Percentiles rank a stretch among this genome's conserved stretches.
Conservation (phyloP, 23 red algal species). For the Gracilariopsis chorda region DNA sequence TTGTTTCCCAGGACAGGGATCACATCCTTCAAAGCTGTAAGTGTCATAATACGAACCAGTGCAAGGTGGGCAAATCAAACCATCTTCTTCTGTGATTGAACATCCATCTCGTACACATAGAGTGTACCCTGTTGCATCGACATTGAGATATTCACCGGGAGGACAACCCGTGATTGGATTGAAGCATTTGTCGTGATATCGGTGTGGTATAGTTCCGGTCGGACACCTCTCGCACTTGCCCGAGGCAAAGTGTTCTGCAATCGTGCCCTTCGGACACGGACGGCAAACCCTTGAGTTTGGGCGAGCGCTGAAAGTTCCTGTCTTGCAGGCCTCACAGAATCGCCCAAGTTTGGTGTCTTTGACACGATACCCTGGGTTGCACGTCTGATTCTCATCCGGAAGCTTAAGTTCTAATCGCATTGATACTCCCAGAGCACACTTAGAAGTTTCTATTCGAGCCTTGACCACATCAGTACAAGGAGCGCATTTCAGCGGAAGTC, state of each 20-base stretch:
- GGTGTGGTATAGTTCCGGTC: not conserved
- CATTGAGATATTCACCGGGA: not conserved
- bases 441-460: not conserved
- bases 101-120: not conserved
- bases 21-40: not conserved
- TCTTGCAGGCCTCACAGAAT: not conserved
- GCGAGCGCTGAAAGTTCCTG: not conserved
- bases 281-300: not conserved
- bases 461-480: not conserved
- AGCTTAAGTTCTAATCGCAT: too few relatives aligned
- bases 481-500: not conserved
- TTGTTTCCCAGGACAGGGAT: not conserved
- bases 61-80: not conserved
- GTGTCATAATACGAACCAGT: not conserved
- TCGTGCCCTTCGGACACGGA: not conserved
- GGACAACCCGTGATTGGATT: not conserved
- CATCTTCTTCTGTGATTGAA: not conserved
- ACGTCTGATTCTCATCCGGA: not conserved
- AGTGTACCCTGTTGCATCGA: not conserved
- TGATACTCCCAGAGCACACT: not conserved
- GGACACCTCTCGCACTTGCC: not conserved
- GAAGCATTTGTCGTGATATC: not conserved
- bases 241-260: not conserved
- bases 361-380: not conserved
- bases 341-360: not conserved